Base-by-base conservation (phyloP, 495 filamentous ascomycete genomes). In the Oidiodendron maius region DNA sequence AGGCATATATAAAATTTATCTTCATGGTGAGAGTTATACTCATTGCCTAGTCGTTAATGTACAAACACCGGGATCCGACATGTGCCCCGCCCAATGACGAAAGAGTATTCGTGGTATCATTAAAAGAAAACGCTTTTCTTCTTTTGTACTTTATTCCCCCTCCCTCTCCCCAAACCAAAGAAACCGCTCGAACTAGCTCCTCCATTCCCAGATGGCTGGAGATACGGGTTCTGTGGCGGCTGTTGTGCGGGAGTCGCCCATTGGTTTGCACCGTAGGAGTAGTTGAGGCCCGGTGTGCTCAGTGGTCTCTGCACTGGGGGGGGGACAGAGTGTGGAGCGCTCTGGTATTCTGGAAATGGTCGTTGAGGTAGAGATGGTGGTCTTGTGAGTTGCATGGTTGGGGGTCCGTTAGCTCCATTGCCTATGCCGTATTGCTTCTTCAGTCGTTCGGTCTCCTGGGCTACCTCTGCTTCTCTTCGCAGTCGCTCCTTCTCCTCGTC, bases 371-470 rank as follows among this genome's bases (percentile, higher is more conserved):
- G 21, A 24, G 46, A 38, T 25, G 51, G 51, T 25, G 51, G 51
- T 40, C 13, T 28, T n/a, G 15, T 20, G 6, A 38, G 4, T 15
- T 21, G 22, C 16, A 9, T 12, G n/a, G 16, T 23, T 40, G n/a
- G 10, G 24, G 34, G 38, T n/a, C 18, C 22, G 12, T n/a, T 25
- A 11, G 21, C 21, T 20, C 22, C n/a, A 5, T 5, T 5, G 26
- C 26, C 26, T 3, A 61, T 71, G 28, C 86, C 89, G 59, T 91
- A 96, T 44, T 86, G 53, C 53, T 76, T 77, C 37, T 82, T 75
- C 9, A 98, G 64, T 2, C 91, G 74, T 58, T 91, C 86, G 0
- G 93, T 97, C 64, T 97, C 93, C 47, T 80, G 80, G 18, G 87
- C 84, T 12, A 96, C 69, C 53, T 88, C 88, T 2, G 75, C 78